These are phyloP conservation scores for Sonneratia alba DNA, from an alignment of 345 rosid genomes.

Conservation along the genomic window DNA sequence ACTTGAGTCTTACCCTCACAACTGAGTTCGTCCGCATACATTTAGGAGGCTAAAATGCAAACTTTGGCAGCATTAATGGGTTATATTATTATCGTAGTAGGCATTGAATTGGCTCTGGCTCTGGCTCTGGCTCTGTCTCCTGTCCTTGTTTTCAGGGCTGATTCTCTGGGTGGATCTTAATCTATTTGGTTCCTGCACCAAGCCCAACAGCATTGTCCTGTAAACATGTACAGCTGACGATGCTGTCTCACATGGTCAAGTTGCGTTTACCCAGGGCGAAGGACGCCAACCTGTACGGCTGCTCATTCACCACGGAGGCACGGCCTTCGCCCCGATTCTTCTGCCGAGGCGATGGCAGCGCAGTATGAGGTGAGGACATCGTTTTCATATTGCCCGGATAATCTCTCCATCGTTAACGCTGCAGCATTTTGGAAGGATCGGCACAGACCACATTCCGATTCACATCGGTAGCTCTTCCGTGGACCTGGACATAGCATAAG, in stretches of 20 bases:
- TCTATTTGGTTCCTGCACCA: neutral
- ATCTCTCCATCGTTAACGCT: neutral
- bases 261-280: neutral
- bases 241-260: constrained; percentile 4
- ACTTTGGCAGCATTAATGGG: neutral
- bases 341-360: neutral
- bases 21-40: neutral
- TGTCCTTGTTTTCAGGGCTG: constrained; percentile 4
- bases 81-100: neutral
- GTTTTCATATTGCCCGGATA: too few species aligned
- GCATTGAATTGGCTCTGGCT: neutral
- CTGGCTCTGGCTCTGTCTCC: neutral
- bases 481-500: too few species aligned
- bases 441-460: too few species aligned
- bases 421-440: neutral
- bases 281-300: neutral
- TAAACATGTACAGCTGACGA: neutral
- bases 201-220: neutral
- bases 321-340: neutral
- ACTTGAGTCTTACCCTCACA: too few species aligned
- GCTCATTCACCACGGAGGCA: neutral
- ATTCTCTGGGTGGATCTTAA: neutral
- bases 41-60: neutral
- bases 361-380: too few species aligned
- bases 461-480: too few species aligned